These are phyloP conservation scores for Fraxinus anomala DNA, from an alignment of 257 asterid species.

Conservation along the genomic window DNA sequence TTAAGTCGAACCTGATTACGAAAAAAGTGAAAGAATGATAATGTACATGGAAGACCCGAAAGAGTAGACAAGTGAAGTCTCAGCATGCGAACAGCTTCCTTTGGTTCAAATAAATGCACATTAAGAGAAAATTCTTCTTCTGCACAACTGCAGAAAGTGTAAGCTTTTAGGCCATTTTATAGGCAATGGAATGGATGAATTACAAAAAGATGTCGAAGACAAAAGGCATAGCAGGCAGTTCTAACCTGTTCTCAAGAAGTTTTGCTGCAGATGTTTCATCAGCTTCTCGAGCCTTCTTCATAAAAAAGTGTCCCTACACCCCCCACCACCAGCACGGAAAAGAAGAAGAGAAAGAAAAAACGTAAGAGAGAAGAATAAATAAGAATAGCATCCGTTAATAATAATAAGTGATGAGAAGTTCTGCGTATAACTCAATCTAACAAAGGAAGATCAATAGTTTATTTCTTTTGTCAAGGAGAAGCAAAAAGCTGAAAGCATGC, in stretches of 20 bases:
- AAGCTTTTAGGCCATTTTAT: conserved; percentile 14
- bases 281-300: conserved; percentile 72
- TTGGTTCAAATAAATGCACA: conserved; percentile 59
- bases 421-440: not conserved
- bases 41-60: conserved; percentile 64
- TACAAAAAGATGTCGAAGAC: conserved; percentile 1
- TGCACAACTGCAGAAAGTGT: conserved; percentile 45
- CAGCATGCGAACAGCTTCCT: conserved; percentile 54
- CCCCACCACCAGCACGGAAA: conserved; percentile 19
- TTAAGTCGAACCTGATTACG: conserved; percentile 1
- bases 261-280: conserved; percentile 60
- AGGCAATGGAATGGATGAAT: conserved; percentile 36
- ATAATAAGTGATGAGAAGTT: conserved; percentile 4
- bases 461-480: conserved; percentile 8
- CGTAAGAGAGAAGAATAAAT: conserved; percentile 6
- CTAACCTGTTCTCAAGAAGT: conserved; percentile 58
- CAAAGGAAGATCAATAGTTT: not conserved
- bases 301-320: conserved; percentile 66
- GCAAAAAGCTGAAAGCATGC: not conserved
- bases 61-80: conserved; percentile 46
- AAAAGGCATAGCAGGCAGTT: conserved; percentile 15
- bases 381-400: not conserved
- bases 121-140: conserved; percentile 50
- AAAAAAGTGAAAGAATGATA: conserved; percentile 22
- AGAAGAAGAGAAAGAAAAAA: conserved; percentile 26